A percentile compares a stretch with the other conserved stretches of the same genome.
Conservation (phyloP, 257 asterid species). For the Plectranthus barbatus region DNA sequence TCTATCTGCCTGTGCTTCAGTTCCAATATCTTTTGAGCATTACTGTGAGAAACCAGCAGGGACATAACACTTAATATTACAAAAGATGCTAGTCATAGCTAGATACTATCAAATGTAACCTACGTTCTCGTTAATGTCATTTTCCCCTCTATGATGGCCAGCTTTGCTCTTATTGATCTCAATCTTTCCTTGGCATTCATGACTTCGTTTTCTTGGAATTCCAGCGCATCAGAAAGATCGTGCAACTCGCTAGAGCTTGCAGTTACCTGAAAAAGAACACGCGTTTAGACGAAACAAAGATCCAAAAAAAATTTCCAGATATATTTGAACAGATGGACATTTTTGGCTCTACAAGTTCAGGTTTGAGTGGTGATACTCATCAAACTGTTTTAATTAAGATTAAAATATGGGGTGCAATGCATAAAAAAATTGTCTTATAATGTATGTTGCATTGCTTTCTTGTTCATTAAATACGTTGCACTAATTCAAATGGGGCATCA, state of each 20-base stretch:
- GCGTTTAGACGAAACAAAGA: not conserved
- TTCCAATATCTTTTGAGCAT: constrained; percentile 44
- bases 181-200: constrained; percentile 53
- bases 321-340: not conserved
- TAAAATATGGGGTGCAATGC: not conserved
- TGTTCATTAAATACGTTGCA: not conserved
- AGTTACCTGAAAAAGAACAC: constrained; percentile 33
- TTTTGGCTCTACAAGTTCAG: not conserved
- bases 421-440: not conserved
- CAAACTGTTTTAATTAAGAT: not conserved
- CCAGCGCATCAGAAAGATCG: constrained; percentile 66
- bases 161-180: constrained; percentile 63
- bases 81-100: not conserved
- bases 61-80: not conserved
- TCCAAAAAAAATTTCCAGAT: not conserved
- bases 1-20: constrained; percentile 54
- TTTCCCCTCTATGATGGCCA: constrained; percentile 80
- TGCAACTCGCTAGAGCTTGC: constrained; percentile 33
- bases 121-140: constrained; percentile 57
- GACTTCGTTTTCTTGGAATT: constrained; percentile 76
- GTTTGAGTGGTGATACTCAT: not conserved
- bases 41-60: constrained; percentile 36
- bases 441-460: not conserved
- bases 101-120: constrained; percentile 16
- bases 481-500: not conserved